Conservation (phyloP, 164 flowering plant species). For the Kingdonia uniflora region DNA sequence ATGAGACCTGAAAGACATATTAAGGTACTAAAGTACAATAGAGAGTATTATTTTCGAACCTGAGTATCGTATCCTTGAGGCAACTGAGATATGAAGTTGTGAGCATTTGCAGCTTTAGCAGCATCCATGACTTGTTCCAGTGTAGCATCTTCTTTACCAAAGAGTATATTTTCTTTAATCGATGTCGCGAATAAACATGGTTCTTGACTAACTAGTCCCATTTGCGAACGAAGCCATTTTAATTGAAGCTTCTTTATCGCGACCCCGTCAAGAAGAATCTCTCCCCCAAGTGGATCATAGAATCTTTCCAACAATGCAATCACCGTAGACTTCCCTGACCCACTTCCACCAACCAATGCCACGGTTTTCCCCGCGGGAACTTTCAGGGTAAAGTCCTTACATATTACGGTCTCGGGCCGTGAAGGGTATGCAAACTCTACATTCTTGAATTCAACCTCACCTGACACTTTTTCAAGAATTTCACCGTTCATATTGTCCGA, state of each 20-base stretch:
- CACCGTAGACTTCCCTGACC: constrained; percentile 86
- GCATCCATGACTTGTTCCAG: constrained; percentile 61
- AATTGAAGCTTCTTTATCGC: constrained; percentile 52
- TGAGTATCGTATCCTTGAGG: constrained; percentile 84
- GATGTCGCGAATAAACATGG: constrained; percentile 78
- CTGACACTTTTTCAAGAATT: constrained; percentile 31
- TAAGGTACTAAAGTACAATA: not conserved
- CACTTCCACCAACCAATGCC: constrained; percentile 84
- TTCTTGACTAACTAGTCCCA: constrained; percentile 95
- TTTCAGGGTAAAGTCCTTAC: constrained; percentile 37
- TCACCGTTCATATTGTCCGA: constrained; percentile 62
- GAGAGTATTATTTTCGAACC: constrained; percentile 25
- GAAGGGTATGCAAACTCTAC: constrained; percentile 76
- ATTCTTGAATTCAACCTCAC: constrained; percentile 59
- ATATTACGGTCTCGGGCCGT: constrained; percentile 45
- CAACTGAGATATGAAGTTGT: constrained; percentile 57
- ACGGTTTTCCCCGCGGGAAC: constrained; percentile 65
- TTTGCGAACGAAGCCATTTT: constrained; percentile 80
- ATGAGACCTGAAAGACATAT: no score
- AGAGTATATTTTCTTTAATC: constrained; percentile 74
- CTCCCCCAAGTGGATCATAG: constrained; percentile 68
- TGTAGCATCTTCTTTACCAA: constrained; percentile 73
- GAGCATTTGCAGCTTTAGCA: constrained; percentile 81
- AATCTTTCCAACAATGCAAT: constrained; percentile 63
- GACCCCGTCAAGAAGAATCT: constrained; percentile 58